These are phyloP conservation scores for Fagopyrum homotropicum DNA, from an alignment of 148 eudicot species.

Conservation along the genomic window DNA sequence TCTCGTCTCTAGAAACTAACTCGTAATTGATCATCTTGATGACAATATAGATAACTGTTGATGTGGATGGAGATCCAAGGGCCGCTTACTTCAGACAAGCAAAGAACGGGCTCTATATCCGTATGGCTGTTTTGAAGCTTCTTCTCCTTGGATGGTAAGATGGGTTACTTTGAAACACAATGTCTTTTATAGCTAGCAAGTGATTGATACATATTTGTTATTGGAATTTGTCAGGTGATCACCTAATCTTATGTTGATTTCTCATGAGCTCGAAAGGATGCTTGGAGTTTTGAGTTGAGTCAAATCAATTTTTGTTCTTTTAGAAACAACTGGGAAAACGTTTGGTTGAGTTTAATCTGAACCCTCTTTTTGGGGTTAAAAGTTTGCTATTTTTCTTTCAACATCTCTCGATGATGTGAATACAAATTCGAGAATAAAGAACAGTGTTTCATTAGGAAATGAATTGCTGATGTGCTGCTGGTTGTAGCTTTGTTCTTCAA, in stretches of 20 bases:
- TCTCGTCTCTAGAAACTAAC: neutral
- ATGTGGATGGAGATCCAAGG: conserved; percentile 89
- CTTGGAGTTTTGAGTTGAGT: neutral
- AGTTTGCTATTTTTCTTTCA: neutral
- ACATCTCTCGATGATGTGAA: neutral
- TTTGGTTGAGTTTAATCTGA: neutral
- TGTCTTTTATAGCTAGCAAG: no score
- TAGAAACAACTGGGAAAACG: neutral
- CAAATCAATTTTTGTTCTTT: neutral
- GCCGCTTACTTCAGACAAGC: conserved; percentile 99
- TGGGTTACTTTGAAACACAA: neutral
- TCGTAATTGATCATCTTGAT: neutral
- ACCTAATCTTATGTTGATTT: neutral
- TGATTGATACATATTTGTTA: neutral
- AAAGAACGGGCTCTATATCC: conserved; percentile 83
- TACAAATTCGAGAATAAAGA: neutral
- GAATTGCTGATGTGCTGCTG: neutral
- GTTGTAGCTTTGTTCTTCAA: no score
- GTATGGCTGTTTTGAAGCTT: conserved; percentile 90
- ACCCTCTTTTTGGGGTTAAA: neutral
- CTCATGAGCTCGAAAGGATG: neutral
- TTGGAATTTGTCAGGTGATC: neutral
- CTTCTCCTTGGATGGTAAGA: conserved; percentile 78
- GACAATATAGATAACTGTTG: conserved; percentile 67
- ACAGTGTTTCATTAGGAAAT: neutral